phyloP scores from a whole-genome alignment of 2,329 filamentous ascomycete genomes.

The Calonectria pseudoreteaudii region DNA sequence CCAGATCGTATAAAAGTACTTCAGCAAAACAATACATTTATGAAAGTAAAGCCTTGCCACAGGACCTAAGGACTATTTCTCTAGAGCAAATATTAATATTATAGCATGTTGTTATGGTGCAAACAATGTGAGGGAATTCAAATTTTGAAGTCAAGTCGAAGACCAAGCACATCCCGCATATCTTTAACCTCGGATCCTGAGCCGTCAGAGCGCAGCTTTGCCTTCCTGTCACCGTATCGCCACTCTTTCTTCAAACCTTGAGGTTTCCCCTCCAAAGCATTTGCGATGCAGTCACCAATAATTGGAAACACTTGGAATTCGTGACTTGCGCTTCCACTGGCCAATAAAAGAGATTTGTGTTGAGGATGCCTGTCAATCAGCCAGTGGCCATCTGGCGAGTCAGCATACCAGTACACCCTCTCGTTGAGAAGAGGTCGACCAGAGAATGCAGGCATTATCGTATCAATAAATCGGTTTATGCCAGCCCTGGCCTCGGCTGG shows the following conservation, averaged over 20 bases:
- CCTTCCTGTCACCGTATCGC: slow-evolving; percentile 32
- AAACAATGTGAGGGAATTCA: background rate
- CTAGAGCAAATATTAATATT: background rate
- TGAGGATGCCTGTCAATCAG: slow-evolving; percentile 38
- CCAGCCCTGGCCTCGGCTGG: slow-evolving; percentile 6
- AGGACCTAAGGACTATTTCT: background rate
- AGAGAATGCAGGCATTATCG: slow-evolving; percentile 39
- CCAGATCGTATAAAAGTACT: background rate
- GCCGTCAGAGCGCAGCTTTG: background rate
- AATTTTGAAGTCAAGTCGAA: background rate
- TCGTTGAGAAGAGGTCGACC: slow-evolving; percentile 36
- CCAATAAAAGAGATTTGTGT: slow-evolving; percentile 30
- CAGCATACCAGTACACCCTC: slow-evolving; percentile 42
- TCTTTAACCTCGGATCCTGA: background rate
- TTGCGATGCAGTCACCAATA: slow-evolving; percentile 37
- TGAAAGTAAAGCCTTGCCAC: background rate
- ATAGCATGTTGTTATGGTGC: background rate
- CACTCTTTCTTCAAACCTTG: slow-evolving; percentile 35
- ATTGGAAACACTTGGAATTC: slow-evolving; percentile 45
- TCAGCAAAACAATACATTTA: background rate
- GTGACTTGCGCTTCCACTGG: slow-evolving; percentile 40
- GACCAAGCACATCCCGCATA: background rate
- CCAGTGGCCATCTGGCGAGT: slow-evolving; percentile 41
- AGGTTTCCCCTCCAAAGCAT: slow-evolving; percentile 32
- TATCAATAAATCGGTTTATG: slow-evolving; percentile 18